phyloP scores from a whole-genome alignment of 1,284 basidiomycete genomes.

The Cutaneotrichosporon daszewskae region DNA sequence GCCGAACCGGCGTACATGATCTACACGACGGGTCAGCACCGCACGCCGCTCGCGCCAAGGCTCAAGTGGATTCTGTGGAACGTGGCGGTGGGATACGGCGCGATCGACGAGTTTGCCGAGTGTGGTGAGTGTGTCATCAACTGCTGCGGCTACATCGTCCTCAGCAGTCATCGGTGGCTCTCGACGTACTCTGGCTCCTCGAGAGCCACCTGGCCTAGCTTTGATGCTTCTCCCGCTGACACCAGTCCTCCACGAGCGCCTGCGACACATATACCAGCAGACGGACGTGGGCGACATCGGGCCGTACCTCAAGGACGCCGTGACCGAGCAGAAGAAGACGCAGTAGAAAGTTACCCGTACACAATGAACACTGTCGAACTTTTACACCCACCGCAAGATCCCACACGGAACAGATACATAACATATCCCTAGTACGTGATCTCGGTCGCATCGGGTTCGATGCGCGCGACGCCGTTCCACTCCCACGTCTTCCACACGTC shows the following conservation, averaged over 20 bases:
- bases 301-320: constrained; percentile 4
- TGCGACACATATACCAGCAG: constrained; percentile 25
- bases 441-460: too few species aligned
- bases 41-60: constrained; percentile 6
- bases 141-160: too few species aligned
- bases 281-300: constrained; percentile 33
- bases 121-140: constrained; percentile 25
- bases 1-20: constrained; percentile 6
- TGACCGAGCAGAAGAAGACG: constrained; percentile 8
- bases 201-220: background rate
- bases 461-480: constrained; percentile 42
- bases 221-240: background rate
- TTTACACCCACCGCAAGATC: too few species aligned
- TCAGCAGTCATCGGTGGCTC: too few species aligned
- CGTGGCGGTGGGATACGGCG: constrained; percentile 26
- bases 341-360: too few species aligned
- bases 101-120: constrained; percentile 31
- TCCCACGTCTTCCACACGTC: constrained; percentile 57
- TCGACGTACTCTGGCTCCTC: too few species aligned
- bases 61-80: constrained; percentile 32
- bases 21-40: constrained; percentile 9
- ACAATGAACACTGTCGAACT: too few species aligned
- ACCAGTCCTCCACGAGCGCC: constrained; percentile 31
- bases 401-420: too few species aligned
- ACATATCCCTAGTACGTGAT: too few species aligned